These are phyloP conservation scores for Closterium sp. DNA, from an alignment of 139 green algal genomes.

Conservation along the genomic window DNA sequence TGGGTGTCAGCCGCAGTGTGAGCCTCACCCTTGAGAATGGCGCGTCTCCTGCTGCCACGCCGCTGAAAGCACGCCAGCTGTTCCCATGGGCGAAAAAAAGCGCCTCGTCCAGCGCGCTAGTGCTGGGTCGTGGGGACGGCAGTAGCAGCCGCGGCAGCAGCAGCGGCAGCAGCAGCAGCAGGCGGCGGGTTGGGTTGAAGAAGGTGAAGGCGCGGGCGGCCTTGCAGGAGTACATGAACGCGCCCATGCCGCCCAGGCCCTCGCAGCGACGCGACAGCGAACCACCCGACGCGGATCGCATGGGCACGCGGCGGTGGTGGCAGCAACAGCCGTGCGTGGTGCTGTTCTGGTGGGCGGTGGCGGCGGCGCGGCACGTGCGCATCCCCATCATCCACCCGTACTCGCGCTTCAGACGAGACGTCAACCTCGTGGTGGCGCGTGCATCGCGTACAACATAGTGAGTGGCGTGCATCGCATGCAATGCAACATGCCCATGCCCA, in stretches of 20 bases:
- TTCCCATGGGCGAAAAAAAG: not conserved
- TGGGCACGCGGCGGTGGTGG: not conserved
- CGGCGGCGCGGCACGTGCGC: not conserved
- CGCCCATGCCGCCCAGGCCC: not conserved
- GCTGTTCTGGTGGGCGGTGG: not conserved
- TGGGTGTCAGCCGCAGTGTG: too few relatives aligned
- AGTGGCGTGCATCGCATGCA: too few relatives aligned
- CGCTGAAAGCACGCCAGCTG: not conserved
- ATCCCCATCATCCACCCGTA: slow-evolving; percentile 1
- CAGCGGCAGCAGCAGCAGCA: not conserved
- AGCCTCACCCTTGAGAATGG: not conserved
- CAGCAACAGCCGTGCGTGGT: not conserved
- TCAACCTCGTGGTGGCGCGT: not conserved
- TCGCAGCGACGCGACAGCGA: not conserved
- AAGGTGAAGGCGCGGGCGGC: not conserved
- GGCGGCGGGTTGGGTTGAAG: not conserved
- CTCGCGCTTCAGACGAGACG: not conserved
- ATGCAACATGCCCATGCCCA: too few relatives aligned
- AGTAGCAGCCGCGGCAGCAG: not conserved
- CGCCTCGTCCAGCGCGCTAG: not conserved
- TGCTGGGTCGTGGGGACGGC: not conserved
- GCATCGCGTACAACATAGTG: not conserved
- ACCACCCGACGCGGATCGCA: not conserved
- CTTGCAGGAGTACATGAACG: not conserved
- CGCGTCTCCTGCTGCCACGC: too few relatives aligned